Conservation (phyloP, 2,329 filamentous ascomycete species). For the Tolypocladium amazonense region DNA sequence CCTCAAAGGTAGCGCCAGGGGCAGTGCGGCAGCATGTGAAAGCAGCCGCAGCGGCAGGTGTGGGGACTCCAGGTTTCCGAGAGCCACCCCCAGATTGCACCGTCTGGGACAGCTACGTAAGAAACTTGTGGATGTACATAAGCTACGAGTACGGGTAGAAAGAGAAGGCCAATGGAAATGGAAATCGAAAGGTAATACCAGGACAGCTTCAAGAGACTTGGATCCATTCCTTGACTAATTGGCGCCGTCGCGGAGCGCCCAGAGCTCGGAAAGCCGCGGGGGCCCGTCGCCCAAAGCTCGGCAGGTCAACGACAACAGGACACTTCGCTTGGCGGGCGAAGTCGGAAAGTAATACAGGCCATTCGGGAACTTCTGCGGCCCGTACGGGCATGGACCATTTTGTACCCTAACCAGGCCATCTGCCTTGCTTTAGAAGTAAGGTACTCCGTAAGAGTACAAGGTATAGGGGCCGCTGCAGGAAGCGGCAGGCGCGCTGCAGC, state of each 20-base stretch:
- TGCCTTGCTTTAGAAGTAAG: neutral
- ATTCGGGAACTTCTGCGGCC: neutral
- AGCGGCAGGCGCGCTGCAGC: neutral
- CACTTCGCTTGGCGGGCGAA: neutral
- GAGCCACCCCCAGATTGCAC: slow-evolving; percentile 1
- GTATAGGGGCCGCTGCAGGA: neutral
- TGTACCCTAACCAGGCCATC: neutral
- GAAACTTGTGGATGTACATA: neutral
- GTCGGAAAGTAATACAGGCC: neutral
- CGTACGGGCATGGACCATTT: neutral
- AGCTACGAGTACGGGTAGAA: neutral
- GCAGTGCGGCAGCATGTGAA: slow-evolving; percentile 1
- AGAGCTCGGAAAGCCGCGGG: slow-evolving; percentile 1
- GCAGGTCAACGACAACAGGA: neutral
- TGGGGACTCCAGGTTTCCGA: slow-evolving; percentile 1
- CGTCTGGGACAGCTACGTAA: neutral
- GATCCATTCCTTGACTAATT: neutral
- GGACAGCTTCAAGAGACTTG: neutral
- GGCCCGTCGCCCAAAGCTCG: neutral
- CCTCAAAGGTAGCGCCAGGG: neutral
- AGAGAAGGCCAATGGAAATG: neutral
- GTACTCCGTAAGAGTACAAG: too few species aligned
- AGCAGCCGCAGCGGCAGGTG: neutral
- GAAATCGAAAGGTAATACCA: neutral
- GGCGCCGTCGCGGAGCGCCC: neutral